These are phyloP conservation scores for Tulasnella sp. DNA, from an alignment of 768 basidiomycete genomes.

Conservation along the genomic window DNA sequence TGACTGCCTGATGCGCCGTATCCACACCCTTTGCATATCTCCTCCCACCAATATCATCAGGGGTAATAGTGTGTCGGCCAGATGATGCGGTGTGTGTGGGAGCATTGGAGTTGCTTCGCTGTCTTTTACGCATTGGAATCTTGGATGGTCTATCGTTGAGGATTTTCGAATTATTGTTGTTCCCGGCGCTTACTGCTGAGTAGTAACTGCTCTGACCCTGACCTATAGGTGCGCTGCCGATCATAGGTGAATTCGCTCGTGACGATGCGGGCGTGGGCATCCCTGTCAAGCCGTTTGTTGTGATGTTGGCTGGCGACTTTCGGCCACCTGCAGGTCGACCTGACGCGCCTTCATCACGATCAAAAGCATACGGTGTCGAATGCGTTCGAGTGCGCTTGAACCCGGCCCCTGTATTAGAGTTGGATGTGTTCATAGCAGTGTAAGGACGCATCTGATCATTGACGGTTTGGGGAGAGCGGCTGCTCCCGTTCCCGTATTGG, in stretches of 20 bases:
- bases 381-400: constrained; percentile 26
- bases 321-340: constrained; percentile 39
- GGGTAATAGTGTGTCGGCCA: too few relatives aligned
- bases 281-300: constrained; percentile 24
- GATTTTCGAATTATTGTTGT: constrained; percentile 18
- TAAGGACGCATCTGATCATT: constrained; percentile 15
- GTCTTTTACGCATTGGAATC: constrained; percentile 3
- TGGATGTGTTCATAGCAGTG: constrained; percentile 21
- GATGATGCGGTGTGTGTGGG: not conserved
- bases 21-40: not conserved
- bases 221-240: constrained; percentile 21
- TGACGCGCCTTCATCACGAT: constrained; percentile 47
- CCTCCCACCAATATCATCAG: not conserved
- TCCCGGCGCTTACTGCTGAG: constrained; percentile 25
- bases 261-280: constrained; percentile 31
- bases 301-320: constrained; percentile 14
- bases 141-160: not conserved
- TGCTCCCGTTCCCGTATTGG: constrained; percentile 18
- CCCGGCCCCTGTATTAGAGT: constrained; percentile 19
- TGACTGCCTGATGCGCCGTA: not conserved
- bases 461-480: not conserved
- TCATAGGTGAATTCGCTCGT: constrained; percentile 32
- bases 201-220: constrained; percentile 32
- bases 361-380: constrained; percentile 28
- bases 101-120: not conserved